Evolutionary conservation across 768 basidiomycete genomes (phyloP), one percentile per base, ranked within the genome.

Genomic region (Hysterangium stoloniferum): DNA sequence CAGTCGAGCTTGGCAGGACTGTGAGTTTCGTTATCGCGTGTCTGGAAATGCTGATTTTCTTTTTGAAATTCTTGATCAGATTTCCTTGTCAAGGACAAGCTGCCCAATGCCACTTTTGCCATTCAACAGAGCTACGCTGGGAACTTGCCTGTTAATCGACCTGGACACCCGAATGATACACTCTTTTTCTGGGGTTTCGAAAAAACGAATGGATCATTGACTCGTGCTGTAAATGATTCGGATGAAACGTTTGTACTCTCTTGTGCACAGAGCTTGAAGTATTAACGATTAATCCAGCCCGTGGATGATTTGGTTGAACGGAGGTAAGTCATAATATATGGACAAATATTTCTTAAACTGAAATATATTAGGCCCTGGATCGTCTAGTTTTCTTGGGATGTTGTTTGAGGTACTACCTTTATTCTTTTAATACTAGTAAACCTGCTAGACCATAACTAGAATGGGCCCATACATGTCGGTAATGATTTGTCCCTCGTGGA

Each of bases 251-350:
- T 25, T 24, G 5, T 22, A 9, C n/a, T 17, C 43, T 25, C 8
- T 20, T 11, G 8, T 22, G 2, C 20, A n/a, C 11, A 8, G 8
- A 8, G 17, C 9, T 25, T 25, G 20, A 6, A 27, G 7, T 7
- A 15, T 9, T 25, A 7, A 8, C 29, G n/a, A 58, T n/a, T 68
- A 60, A 40, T 52, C 63, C 12, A 68, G 78, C n/a, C 84, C 84
- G 1, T 85, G 84, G 84, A 75, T 75, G 2, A 79, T 86, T 35
- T 86, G 82, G 82, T 61, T 86, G 22, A 84, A 84, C 53, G 84
- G 83, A 65, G 83, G 82, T 80, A 12, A 61, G 57, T 8, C 49
- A 41, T 13, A n/a, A n/a, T n/a, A n/a, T n/a, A n/a, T n/a, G n/a
- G n/a, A n/a, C n/a, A n/a, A n/a, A n/a, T n/a, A n/a, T n/a, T n/a